phyloP scores from a whole-genome alignment of 2,329 filamentous ascomycete species.

The Colletotrichum tabaci region DNA sequence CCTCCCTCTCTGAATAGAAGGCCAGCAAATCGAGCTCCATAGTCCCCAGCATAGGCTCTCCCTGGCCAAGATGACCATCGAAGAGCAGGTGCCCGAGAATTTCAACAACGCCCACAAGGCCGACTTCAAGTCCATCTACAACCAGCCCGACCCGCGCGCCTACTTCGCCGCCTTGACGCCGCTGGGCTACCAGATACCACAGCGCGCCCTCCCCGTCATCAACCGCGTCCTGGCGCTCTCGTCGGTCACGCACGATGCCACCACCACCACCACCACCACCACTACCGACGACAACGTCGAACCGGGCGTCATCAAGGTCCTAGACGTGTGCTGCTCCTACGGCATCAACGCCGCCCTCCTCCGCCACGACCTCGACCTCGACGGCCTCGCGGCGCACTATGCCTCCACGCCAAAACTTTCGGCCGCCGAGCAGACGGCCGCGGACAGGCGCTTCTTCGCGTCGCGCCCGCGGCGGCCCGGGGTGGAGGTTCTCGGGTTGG shows the following conservation, averaged over 20 bases:
- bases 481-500: conserved; percentile 3
- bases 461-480: not conserved
- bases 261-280: no score
- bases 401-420: not conserved
- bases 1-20: not conserved
- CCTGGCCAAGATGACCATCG: conserved; percentile 12
- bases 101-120: conserved; percentile 25
- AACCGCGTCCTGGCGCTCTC: conserved; percentile 15
- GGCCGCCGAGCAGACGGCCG: not conserved
- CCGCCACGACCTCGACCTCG: conserved; percentile 11
- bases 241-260: not conserved
- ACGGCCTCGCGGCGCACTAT: not conserved
- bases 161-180: conserved; percentile 26
- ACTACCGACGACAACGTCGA: not conserved
- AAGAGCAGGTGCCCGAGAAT: conserved; percentile 10
- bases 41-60: not conserved
- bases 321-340: conserved; percentile 31
- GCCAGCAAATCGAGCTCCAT: not conserved
- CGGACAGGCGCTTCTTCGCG: conserved; percentile 14
- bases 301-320: not conserved
- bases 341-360: conserved; percentile 33
- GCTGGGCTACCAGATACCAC: conserved; percentile 27
- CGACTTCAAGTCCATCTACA: conserved; percentile 33
- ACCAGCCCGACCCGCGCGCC: conserved; percentile 23
- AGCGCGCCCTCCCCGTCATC: conserved; percentile 24